Percentiles rank a stretch among this genome's conserved stretches.
phyloP scores from a whole-genome alignment of 2,329 filamentous ascomycete genomes.

The Dothiorella sarmentorum region DNA sequence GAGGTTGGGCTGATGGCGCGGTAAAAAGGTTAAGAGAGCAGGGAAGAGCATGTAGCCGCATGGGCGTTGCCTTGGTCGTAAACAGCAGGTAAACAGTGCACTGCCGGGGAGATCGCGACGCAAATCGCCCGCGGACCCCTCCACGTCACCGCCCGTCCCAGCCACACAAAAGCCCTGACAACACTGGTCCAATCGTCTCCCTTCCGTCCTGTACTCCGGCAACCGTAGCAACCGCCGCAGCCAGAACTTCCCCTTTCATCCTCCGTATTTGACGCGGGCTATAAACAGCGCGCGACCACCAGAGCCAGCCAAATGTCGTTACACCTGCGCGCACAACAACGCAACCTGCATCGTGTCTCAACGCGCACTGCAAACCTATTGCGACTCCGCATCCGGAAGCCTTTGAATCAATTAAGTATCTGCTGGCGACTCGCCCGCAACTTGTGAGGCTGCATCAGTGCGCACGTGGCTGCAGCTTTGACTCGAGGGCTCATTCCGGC shows the following conservation, averaged over 20 bases:
- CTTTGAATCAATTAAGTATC: neutral
- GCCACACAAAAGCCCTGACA: too few relatives aligned
- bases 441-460: neutral
- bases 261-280: neutral
- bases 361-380: neutral
- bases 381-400: neutral
- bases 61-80: constrained; percentile 12
- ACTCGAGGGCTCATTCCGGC: too few relatives aligned
- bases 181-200: neutral
- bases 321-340: neutral
- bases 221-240: constrained; percentile 10
- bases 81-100: constrained; percentile 17
- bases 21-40: neutral
- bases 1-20: constrained; percentile 19
- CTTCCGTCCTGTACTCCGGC: neutral
- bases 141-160: constrained; percentile 8
- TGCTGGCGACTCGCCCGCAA: neutral
- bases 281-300: neutral
- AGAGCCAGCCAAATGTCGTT: neutral
- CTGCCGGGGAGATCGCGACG: constrained; percentile 5
- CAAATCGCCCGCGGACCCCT: constrained; percentile 8
- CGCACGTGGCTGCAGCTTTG: too few relatives aligned
- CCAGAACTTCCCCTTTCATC: neutral
- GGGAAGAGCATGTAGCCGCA: constrained; percentile 7
- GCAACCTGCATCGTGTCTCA: neutral